These are phyloP conservation scores for Apiospora malaysiana DNA, from an alignment of 2,329 filamentous ascomycete species.

Conservation along the genomic window DNA sequence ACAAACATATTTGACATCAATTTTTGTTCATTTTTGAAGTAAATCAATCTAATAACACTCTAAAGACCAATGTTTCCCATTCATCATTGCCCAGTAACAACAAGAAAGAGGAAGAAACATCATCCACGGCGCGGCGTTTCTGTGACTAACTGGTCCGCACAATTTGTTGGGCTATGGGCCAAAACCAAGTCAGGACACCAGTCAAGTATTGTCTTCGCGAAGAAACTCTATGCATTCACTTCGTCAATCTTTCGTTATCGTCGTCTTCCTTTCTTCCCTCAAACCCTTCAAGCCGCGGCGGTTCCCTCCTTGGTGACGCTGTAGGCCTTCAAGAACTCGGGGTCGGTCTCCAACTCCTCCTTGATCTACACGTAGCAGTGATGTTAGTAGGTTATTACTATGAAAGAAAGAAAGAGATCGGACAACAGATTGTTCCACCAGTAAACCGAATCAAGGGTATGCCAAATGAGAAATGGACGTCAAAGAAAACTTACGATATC, in stretches of 20 bases:
- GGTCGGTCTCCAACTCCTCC: slow-evolving; percentile 86
- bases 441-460: no score
- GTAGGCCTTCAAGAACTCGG: slow-evolving; percentile 81
- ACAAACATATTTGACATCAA: background rate
- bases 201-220: background rate
- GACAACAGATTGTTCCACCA: no score
- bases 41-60: background rate
- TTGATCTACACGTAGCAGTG: slow-evolving; percentile 68
- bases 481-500: slow-evolving; percentile 94
- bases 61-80: background rate
- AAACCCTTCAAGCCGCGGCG: slow-evolving; percentile 38
- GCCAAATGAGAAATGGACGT: no score
- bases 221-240: background rate
- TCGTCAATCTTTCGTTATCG: slow-evolving; percentile 16
- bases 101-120: background rate
- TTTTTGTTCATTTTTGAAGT: background rate
- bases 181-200: background rate
- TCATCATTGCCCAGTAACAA: background rate
- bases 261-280: background rate
- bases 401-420: no score
- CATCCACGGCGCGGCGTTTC: slow-evolving; percentile 12
- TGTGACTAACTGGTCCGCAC: background rate
- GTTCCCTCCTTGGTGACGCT: slow-evolving; percentile 55
- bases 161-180: background rate
- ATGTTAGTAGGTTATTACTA: no score